A percentile compares a stretch with the other conserved stretches of the same genome.
These are phyloP conservation scores for Lactarius pseudohatsudake DNA, from an alignment of 768 basidiomycete genomes.

Conservation along the genomic window DNA sequence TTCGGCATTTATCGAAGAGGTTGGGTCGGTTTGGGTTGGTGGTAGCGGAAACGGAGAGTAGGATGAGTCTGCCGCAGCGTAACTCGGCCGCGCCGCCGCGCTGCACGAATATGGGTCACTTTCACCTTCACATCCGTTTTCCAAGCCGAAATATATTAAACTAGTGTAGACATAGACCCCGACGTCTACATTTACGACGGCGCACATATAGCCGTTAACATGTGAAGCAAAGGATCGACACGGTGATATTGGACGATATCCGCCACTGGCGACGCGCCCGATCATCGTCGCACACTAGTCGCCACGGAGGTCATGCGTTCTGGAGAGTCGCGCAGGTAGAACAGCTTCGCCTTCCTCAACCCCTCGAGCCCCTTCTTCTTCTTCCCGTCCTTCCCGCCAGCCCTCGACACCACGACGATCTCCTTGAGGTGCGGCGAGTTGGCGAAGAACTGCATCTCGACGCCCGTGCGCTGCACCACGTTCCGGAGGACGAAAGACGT, in stretches of 20 bases:
- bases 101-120: neutral
- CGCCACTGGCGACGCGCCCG: neutral
- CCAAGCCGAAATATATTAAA: neutral
- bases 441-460: conserved; percentile 90
- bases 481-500: conserved; percentile 90
- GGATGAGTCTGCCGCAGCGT: neutral
- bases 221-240: neutral
- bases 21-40: neutral
- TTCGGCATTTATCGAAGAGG: conserved; percentile 44
- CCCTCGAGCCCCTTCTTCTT: conserved; percentile 39
- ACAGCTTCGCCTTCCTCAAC: conserved; percentile 77
- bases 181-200: neutral
- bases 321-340: conserved; percentile 78
- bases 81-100: neutral
- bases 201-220: neutral
- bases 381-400: conserved; percentile 12
- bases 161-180: neutral
- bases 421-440: conserved; percentile 86
- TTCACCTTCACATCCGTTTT: neutral
- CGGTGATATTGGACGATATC: neutral
- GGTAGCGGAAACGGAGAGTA: neutral
- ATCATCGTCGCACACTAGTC: conserved; percentile 41
- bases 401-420: conserved; percentile 62
- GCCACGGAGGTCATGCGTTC: conserved; percentile 81
- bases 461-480: conserved; percentile 85